Evolutionary conservation across 139 green algal species (phyloP), one percentile per base, ranked within the genome.

Genomic region (Auxenochlorella protothecoides): DNA sequence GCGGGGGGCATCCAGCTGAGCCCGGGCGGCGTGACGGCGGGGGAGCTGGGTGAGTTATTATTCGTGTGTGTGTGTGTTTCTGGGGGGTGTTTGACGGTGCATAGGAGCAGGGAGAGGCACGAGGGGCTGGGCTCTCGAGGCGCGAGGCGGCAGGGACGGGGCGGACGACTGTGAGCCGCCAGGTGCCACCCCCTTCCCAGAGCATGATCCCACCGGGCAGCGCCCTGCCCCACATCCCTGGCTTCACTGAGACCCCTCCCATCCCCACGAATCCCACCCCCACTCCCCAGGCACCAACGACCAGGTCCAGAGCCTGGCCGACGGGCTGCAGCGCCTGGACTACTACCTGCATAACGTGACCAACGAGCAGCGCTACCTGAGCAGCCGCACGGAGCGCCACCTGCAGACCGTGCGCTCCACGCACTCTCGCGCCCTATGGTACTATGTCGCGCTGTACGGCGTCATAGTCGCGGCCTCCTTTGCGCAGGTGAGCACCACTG

Each of bases 271-370:
- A 62, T 8, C 16, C 55, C n/a, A n/a, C 53, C n/a, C 12, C 59
- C 16, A 3, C 51, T 16, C 11, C 44, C 15, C 68, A 71, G 79
- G 69, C 55, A 76, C 74, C 2, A 55, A 66, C 10, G 67, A 84
- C 55, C 79, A 84, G 67, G 74, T 84, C 68, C 55, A 71, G 60
- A 55, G 66, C 53, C 16, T 84, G 55, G 65, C 63, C 6, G 11
- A 76, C 13, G 79, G 79, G 4, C 68, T 84, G 27, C 64, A 72
- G 62, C 72, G 72, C 59, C 71, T 84, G 62, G 79, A 84, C 72
- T 53, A 76, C 54, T 78, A 83, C 65, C 59, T 84, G 4, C 61
- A 66, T n/a, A 83, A 83, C 64, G 74, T 83, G 54, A 79, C 76
- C 44, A 65, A 79, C 15, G 76, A 83, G 68, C 79, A 78, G 76